These are phyloP conservation scores for Rhodotorula sp. DNA, from an alignment of 1,284 basidiomycete genomes.

Conservation along the genomic window DNA sequence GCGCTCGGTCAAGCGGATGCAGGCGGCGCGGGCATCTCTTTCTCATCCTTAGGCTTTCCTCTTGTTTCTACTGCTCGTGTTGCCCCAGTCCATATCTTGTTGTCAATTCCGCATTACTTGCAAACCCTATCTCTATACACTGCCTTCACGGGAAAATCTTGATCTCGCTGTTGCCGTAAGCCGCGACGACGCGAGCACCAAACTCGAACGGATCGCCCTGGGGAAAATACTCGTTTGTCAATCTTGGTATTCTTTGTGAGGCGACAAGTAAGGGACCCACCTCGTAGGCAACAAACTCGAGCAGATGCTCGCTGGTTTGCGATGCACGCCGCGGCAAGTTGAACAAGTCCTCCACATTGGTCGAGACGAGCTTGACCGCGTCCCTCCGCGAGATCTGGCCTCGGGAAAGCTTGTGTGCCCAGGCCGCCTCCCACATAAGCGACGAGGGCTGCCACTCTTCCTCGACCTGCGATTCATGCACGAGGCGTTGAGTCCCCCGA, in stretches of 20 bases:
- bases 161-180: conserved; percentile 1
- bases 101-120: not conserved
- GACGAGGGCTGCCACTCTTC: conserved; percentile 62
- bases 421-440: conserved; percentile 66
- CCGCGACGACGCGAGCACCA: conserved; percentile 28
- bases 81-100: not conserved
- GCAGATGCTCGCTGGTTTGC: conserved; percentile 24
- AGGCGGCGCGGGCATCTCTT: not conserved
- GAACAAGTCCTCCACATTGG: conserved; percentile 65
- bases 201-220: conserved; percentile 37
- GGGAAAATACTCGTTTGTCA: not conserved
- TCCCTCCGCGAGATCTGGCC: conserved; percentile 57
- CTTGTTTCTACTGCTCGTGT: not conserved
- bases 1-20: conserved; percentile 12
- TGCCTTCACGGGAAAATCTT: conserved; percentile 5
- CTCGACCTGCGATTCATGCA: conserved; percentile 19
- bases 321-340: conserved; percentile 51
- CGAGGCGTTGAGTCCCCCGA: too few relatives aligned
- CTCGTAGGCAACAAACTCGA: conserved; percentile 66
- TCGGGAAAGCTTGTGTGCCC: conserved; percentile 56
- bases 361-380: conserved; percentile 61
- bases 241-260: not conserved
- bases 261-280: conserved; percentile 52
- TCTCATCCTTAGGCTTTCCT: not conserved
- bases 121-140: not conserved